Percentiles rank a stretch among this genome's conserved stretches.
phyloP scores from a whole-genome alignment of 805 yeast species.

The Soucietia sequanensis region DNA sequence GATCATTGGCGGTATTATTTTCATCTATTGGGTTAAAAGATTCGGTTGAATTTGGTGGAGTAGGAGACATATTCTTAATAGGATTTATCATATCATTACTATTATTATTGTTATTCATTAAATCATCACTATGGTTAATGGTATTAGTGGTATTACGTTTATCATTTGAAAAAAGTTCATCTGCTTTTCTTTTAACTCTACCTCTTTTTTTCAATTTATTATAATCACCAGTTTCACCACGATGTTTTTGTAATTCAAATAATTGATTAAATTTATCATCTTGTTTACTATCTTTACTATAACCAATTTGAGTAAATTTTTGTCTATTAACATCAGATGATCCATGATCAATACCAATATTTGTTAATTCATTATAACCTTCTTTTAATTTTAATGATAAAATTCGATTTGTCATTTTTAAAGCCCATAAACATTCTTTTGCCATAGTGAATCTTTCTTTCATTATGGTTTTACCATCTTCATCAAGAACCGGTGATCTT shows the following conservation, averaged over 20 bases:
- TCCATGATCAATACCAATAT: constrained; percentile 54
- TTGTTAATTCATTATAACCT: constrained; percentile 33
- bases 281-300: constrained; percentile 7
- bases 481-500: constrained; percentile 30
- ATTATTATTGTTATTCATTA: no score
- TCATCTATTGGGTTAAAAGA: background rate
- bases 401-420: constrained; percentile 54
- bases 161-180: no score
- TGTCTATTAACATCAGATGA: constrained; percentile 48
- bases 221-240: constrained; percentile 3
- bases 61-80: no score
- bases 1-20: constrained; percentile 8
- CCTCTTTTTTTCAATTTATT: background rate
- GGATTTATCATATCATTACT: no score
- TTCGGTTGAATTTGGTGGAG: background rate
- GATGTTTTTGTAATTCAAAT: constrained; percentile 15
- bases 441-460: constrained; percentile 48
- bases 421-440: constrained; percentile 60
- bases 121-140: background rate
- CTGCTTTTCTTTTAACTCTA: no score
- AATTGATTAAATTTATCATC: constrained; percentile 17
- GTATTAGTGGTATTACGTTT: background rate
- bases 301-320: constrained; percentile 48
- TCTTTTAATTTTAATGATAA: constrained; percentile 44
- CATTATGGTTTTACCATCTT: constrained; percentile 27